Base-by-base conservation (phyloP, 495 filamentous ascomycete genomes). In the Lasiosphaeria hispida region DNA sequence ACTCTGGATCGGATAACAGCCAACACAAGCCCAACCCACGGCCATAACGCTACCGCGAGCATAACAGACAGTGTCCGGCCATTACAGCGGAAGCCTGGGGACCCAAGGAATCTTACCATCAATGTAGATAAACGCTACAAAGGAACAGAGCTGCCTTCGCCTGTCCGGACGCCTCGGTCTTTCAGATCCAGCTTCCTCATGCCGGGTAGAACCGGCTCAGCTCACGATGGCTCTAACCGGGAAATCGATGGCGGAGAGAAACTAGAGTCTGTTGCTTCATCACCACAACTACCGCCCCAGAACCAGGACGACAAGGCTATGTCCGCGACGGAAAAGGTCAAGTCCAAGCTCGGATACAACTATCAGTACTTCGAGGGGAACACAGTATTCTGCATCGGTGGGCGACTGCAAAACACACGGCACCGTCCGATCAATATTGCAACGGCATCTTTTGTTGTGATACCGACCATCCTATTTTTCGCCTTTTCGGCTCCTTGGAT, bases 351-450 rank as follows among this genome's bases (percentile, higher is more conserved):
- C 14, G 78, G 81, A 11, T 84, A 79, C 58, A 96, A 96, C 65
- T 89, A 89, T 70, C 83, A 97, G 70, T 96, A 96, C 72, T 96
- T 96, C 64, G 80, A 85, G 38, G 94, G 95, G 39, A 97, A 96
- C 60, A 96, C 90, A 1, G 76, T 89, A 37, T 98, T 97, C 72
- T 95, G 85, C 72, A 82, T 87, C 52, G 86, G 90, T 17, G 94
- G 94, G 34, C 80, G 94, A 59, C 77, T 91, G 23, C 90, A 96
- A 63, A 98, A 96, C 69, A 87, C 92, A 48, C 83, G 85, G 59
- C 87, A 96, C 59, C 83, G 88, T 62, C 94, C 94, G n/a, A 84
- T 98, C 64, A 96, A 96, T 61, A 85, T 97, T 63, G 85, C 84
- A 40, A 98, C 94, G 10, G 92, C 87, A 15, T 70, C 91, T 42